Base-by-base conservation (phyloP, 208 protist genomes). In the Crithidia bombi region DNA sequence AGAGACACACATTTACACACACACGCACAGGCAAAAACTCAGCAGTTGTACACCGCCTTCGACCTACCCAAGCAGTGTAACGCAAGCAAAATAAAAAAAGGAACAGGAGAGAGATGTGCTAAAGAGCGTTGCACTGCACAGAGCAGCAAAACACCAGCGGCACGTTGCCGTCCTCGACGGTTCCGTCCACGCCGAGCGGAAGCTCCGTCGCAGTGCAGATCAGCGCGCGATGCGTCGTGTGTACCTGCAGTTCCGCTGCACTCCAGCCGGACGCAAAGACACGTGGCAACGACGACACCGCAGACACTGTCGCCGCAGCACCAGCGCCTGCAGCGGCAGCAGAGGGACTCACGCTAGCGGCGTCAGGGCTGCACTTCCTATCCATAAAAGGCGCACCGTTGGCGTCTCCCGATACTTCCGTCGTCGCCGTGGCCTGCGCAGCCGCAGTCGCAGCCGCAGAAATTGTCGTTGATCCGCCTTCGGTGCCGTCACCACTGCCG, bases 161-260 rank as follows among this genome's bases (percentile, higher is more conserved):
- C 21, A 56, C 32, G 26, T 50, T 62, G 17, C 70, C 70, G 32
- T 76, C 70, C 32, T 76, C 70, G 3, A 26, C 70, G 15, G 23
- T 44, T 21, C 25, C 36, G 26, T 35, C 63, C 5, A n/a, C 43
- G 15, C 54, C 63, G 25, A 65, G 35, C 19, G 55, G n/a, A 12
- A 76, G 7, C 64, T 76, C 70, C 15, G 56, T 61, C 28, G 70
- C 62, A 23, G 63, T 69, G 55, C 70, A 76, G 25, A 59, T 30
- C 63, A 76, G 39, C 17, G 70, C 46, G 19, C 49, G 70, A 19
- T 43, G 47, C 7, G 70, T 76, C 32, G 70, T 66, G 56, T 76
- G 64, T 36, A 76, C 70, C 47, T 76, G 70, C 51, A 76, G 70
- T 63, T 76, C 63, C 21, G 70, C 70, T 17, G 70, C 63, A 17